These are phyloP conservation scores for Magnusiomyces suaveolens DNA, from an alignment of 1,139 yeast genomes.

Conservation along the genomic window DNA sequence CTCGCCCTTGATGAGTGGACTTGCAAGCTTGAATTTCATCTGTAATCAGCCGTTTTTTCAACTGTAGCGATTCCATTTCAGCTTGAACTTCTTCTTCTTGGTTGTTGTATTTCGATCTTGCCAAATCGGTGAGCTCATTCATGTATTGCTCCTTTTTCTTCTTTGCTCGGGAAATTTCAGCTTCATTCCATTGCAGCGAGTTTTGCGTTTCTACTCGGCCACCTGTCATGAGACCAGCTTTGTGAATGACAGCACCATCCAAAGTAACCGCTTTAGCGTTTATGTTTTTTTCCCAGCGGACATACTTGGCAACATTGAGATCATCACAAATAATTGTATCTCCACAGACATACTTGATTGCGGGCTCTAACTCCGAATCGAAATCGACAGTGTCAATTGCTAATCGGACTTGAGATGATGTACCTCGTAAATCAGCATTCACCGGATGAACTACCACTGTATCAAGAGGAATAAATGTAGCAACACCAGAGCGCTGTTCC, in stretches of 20 bases:
- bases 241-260: slow-evolving; percentile 78
- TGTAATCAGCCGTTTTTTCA: slow-evolving; percentile 43
- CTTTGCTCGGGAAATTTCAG: slow-evolving; percentile 51
- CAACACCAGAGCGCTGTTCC: slow-evolving; percentile 76
- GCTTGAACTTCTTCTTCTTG: slow-evolving; percentile 49
- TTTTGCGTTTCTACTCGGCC: slow-evolving; percentile 42
- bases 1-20: slow-evolving; percentile 45
- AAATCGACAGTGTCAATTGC: slow-evolving; percentile 59
- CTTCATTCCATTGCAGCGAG: slow-evolving; percentile 60
- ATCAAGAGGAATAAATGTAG: slow-evolving; percentile 83
- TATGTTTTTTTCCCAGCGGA: slow-evolving; percentile 59
- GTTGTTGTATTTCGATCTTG: slow-evolving; percentile 39
- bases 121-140: slow-evolving; percentile 44
- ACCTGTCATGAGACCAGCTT: slow-evolving; percentile 88
- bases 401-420: slow-evolving; percentile 51
- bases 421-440: slow-evolving; percentile 45
- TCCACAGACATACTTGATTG: slow-evolving; percentile 73
- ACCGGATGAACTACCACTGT: slow-evolving; percentile 57
- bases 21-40: slow-evolving; percentile 43
- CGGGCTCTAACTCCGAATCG: slow-evolving; percentile 62
- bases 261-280: slow-evolving; percentile 66
- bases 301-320: slow-evolving; percentile 54
- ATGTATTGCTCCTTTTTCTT: slow-evolving; percentile 53
- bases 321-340: slow-evolving; percentile 72
- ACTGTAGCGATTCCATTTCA: slow-evolving; percentile 47